These are phyloP conservation scores for Jaminaea rosea DNA, from an alignment of 1,284 basidiomycete species.

Conservation along the genomic window DNA sequence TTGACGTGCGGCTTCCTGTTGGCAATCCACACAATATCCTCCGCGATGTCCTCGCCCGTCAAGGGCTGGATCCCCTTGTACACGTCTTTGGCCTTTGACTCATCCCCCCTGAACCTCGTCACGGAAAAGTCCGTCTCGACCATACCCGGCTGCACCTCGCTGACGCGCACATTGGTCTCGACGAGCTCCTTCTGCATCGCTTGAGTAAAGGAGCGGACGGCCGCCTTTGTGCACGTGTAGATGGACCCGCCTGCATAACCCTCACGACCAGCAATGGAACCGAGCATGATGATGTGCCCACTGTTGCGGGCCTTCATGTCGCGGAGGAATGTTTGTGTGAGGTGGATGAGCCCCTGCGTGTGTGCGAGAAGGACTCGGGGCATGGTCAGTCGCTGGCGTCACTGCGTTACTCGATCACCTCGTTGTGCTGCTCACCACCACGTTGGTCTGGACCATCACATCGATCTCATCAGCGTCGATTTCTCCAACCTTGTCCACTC, in stretches of 20 bases:
- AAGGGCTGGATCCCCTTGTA: constrained; percentile 42
- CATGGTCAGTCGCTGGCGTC: too few relatives aligned
- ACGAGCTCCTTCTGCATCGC: constrained; percentile 75
- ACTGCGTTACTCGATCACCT: constrained; percentile 84
- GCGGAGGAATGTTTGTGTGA: constrained; percentile 59
- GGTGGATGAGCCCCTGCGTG: constrained; percentile 73
- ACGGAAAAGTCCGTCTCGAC: constrained; percentile 59
- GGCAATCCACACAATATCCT: constrained; percentile 95
- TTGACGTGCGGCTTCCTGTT: constrained; percentile 53
- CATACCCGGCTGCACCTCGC: constrained; percentile 57
- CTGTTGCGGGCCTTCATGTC: constrained; percentile 80
- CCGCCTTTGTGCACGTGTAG: constrained; percentile 62
- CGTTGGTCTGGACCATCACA: constrained; percentile 12
- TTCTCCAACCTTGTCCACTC: constrained; percentile 70
- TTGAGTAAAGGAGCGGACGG: constrained; percentile 78
- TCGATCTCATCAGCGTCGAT: constrained; percentile 63
- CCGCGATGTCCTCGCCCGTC: constrained; percentile 54
- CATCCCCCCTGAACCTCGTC: constrained; percentile 29
- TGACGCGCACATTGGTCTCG: constrained; percentile 61
- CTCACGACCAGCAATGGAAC: constrained; percentile 83
- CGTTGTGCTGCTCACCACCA: too few relatives aligned
- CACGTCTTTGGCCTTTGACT: constrained; percentile 30
- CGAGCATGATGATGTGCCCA: constrained; percentile 92
- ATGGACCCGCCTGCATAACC: constrained; percentile 57
- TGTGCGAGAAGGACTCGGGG: too few relatives aligned